phyloP scores from a whole-genome alignment of 164 flowering plant genomes.

The Cinnamomum chago region DNA sequence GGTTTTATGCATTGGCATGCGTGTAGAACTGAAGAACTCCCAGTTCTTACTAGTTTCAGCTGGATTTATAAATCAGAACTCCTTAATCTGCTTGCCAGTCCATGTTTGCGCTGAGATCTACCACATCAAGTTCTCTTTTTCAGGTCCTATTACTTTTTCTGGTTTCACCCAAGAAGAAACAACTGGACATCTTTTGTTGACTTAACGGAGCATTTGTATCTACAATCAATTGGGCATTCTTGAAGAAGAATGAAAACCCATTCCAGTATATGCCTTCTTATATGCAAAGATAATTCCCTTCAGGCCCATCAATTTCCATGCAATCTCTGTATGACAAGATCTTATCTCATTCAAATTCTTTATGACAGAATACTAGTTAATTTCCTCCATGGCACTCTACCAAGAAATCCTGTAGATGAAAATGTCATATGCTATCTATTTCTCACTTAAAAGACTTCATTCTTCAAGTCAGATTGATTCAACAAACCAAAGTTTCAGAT shows the following conservation, averaged over 20 bases:
- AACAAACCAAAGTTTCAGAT: background rate
- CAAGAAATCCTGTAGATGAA: background rate
- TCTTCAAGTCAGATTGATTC: background rate
- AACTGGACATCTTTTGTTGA: too few species aligned
- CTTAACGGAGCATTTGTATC: background rate
- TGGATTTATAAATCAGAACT: constrained; percentile 5
- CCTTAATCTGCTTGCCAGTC: background rate
- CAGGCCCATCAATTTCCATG: background rate
- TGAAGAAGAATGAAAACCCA: constrained; percentile 3
- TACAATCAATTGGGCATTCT: background rate
- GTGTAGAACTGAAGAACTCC: constrained; percentile 10
- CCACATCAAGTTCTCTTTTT: background rate
- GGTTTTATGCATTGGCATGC: constrained; percentile 13
- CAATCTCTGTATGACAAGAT: background rate
- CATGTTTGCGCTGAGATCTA: background rate
- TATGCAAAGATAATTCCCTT: background rate
- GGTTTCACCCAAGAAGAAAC: background rate
- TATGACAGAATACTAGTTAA: background rate
- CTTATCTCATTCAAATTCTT: background rate
- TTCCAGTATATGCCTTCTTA: background rate
- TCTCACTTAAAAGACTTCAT: background rate
- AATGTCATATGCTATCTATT: too few species aligned
- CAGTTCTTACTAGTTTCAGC: background rate
- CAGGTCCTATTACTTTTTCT: background rate
- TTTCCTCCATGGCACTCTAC: background rate